A percentile compares a stretch with the other conserved stretches of the same genome.
These are phyloP conservation scores for Dactylorhiza incarnata DNA, from an alignment of 106 monocot genomes.

Conservation along the genomic window DNA sequence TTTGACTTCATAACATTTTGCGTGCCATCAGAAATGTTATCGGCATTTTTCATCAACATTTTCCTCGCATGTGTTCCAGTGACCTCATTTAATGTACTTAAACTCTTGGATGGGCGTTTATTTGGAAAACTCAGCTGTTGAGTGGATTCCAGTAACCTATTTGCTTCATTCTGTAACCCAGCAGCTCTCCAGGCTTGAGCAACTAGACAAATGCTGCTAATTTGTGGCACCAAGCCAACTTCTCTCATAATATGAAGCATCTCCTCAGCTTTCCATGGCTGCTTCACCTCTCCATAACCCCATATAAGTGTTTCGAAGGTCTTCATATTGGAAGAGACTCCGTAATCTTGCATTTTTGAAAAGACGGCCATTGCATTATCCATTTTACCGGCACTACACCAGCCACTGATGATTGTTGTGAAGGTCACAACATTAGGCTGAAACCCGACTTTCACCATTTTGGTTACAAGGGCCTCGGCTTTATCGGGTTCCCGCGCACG, in stretches of 20 bases:
- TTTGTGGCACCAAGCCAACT: conserved; percentile 36
- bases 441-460: conserved; percentile 45
- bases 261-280: conserved; percentile 78
- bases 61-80: background rate
- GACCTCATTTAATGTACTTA: background rate
- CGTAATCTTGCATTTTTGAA: conserved; percentile 42
- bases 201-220: conserved; percentile 40
- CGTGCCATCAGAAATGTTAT: conserved; percentile 1
- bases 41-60: conserved; percentile 7
- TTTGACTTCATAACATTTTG: conserved; percentile 2
- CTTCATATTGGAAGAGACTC: conserved; percentile 60
- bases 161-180: conserved; percentile 52
- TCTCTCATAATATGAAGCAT: conserved; percentile 62
- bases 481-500: conserved; percentile 65
- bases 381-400: conserved; percentile 78
- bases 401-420: conserved; percentile 87
- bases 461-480: conserved; percentile 56
- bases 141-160: conserved; percentile 29
- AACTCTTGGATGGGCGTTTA: conserved; percentile 10
- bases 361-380: conserved; percentile 67
- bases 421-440: conserved; percentile 77
- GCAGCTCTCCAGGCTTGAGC: conserved; percentile 72
- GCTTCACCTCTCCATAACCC: conserved; percentile 79
- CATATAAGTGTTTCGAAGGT: conserved; percentile 88
- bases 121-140: background rate